phyloP scores from a whole-genome alignment of 768 basidiomycete genomes.

The Leucosporidium creatinivorum region DNA sequence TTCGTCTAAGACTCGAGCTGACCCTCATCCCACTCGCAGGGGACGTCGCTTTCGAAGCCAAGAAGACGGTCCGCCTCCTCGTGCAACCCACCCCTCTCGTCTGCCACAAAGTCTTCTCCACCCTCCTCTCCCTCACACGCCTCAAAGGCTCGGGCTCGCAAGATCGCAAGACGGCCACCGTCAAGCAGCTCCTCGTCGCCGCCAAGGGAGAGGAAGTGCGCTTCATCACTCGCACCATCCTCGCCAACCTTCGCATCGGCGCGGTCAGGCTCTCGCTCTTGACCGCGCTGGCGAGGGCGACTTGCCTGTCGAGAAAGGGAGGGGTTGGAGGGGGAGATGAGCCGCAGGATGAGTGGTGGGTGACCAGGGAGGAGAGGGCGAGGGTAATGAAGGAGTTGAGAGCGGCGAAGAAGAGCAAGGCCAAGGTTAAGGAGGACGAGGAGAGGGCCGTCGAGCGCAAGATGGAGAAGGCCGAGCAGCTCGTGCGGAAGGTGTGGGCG shows the following conservation, averaged over 20 bases:
- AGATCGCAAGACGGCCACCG: conserved; percentile 66
- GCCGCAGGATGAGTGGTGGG: conserved; percentile 26
- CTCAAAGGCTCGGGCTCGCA: conserved; percentile 55
- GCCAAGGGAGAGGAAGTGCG: conserved; percentile 82
- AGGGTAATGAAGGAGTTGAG: conserved; percentile 15
- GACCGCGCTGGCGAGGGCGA: conserved; percentile 68
- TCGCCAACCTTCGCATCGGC: conserved; percentile 72
- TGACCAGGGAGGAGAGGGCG: conserved; percentile 32
- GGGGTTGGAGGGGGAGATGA: background rate
- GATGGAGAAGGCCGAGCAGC: conserved; percentile 55
- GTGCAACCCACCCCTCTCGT: conserved; percentile 62
- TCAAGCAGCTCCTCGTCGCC: conserved; percentile 72
- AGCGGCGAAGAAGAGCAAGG: conserved; percentile 13
- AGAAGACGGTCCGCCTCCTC: conserved; percentile 64
- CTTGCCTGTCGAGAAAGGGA: conserved; percentile 50
- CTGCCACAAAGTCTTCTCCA: conserved; percentile 59
- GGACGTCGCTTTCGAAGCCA: conserved; percentile 70
- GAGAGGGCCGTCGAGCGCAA: conserved; percentile 40
- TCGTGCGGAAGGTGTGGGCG: conserved; percentile 65
- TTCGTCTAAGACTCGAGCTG: background rate
- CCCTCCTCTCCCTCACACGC: conserved; percentile 58
- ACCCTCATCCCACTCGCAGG: background rate
- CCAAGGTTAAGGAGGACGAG: conserved; percentile 38
- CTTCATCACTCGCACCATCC: conserved; percentile 67
- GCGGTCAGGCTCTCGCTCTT: conserved; percentile 78